Conservation (phyloP, 2,329 filamentous ascomycete species). For the Neonectria magnoliae region DNA sequence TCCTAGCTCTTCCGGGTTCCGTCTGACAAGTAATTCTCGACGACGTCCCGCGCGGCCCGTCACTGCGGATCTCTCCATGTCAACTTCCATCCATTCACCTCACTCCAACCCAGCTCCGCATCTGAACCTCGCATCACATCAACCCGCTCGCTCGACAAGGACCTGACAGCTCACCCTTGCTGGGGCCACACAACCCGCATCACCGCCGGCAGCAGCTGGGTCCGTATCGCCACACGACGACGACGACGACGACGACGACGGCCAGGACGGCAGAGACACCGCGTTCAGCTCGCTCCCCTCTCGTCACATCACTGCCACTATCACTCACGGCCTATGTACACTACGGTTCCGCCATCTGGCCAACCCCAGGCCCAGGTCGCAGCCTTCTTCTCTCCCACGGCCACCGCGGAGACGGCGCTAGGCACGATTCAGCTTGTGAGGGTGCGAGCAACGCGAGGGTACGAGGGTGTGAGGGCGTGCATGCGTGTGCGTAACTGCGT, state of each 20-base stretch:
- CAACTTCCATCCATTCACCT: constrained; percentile 11
- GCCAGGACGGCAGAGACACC: constrained; percentile 1
- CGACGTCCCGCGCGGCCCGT: not conserved
- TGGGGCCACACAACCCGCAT: constrained; percentile 13
- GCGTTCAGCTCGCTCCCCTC: constrained; percentile 5
- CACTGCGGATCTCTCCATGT: constrained; percentile 5
- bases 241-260: constrained; percentile 9
- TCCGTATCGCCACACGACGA: constrained; percentile 19
- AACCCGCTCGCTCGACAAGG: constrained; percentile 10
- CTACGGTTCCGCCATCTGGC: not conserved
- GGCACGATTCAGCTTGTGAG: constrained; percentile 9
- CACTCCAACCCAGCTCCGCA: not conserved
- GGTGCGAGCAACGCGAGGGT: not conserved
- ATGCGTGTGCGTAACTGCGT: constrained; percentile 36
- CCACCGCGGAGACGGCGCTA: constrained; percentile 6
- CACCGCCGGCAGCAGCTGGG: constrained; percentile 3
- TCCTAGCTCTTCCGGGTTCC: not conserved
- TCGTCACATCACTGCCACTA: not conserved
- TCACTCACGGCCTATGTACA: not conserved
- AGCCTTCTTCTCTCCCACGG: constrained; percentile 11
- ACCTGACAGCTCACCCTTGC: constrained; percentile 3
- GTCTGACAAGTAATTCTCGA: not conserved
- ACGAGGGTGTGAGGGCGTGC: constrained; percentile 7
- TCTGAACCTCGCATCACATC: constrained; percentile 2
- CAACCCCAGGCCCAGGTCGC: constrained; percentile 7